Base-by-base conservation (phyloP, 2,329 filamentous ascomycete genomes). In the Daldinia sp. region DNA sequence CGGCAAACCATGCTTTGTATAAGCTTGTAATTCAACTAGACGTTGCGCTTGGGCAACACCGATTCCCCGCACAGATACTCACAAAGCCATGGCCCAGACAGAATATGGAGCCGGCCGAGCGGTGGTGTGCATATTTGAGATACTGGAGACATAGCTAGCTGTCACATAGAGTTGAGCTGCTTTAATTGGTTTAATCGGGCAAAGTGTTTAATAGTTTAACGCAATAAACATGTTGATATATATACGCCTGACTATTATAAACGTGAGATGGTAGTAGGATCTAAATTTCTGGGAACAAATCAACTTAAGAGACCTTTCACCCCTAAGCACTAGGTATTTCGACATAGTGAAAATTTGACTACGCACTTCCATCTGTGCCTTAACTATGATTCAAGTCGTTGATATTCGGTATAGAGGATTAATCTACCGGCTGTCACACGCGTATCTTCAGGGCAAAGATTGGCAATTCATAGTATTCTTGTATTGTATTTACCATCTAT, bases 1-100 rank as follows among this genome's bases (percentile, higher is more conserved):
- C 59, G 64, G 59, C 54, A 62, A 10, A 67, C 44, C 42, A 54
- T 54, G 30, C 42, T 58, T 44, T 55, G 23, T 55, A 48, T 33
- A 46, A 56, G 57, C 44, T 23, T 35, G 51, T 23, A 18, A 51
- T 57, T 50, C 15, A 44, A 57, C 26, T 57, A 57, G 54, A 57
- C 63, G 55, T 53, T 56, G 39, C 48, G 12, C 51, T 61, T 44
- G 63, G 46, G 58, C 55, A 46, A 56, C 26, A 44, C 57, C 51
- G 44, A 57, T 57, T 65, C 46, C 50, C 51, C 46, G 46, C 15
- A 50, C 26, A 51, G 15, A 51, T 51, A 51, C 51, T 39, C 33
- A 50, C n/a, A n/a, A 23, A 15, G 23, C 41, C 42, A 26, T 41
- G 30, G 26, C 30, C 28, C 13, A 56, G 35, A 30, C 13, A 56